phyloP scores from a whole-genome alignment of 2,329 filamentous ascomycete genomes.

The Penicillium sp. region DNA sequence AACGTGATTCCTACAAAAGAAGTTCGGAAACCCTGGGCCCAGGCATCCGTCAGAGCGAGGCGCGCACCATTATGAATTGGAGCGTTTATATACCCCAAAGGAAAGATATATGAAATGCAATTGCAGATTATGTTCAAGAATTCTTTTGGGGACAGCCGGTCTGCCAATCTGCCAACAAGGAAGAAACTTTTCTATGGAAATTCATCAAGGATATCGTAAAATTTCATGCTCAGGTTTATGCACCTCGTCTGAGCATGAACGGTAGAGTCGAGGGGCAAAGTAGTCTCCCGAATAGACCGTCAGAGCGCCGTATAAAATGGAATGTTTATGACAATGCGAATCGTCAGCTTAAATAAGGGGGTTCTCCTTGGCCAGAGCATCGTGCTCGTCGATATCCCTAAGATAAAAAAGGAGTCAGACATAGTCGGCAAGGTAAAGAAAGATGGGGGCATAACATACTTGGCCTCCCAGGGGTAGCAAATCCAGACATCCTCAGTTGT shows the following conservation, averaged over 20 bases:
- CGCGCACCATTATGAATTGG: not conserved
- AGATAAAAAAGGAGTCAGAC: constrained; percentile 22
- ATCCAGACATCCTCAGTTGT: constrained; percentile 97
- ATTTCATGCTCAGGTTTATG: constrained; percentile 16
- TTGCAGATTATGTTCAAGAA: not conserved
- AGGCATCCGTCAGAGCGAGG: not conserved
- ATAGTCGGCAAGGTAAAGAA: not conserved
- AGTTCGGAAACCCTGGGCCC: not conserved
- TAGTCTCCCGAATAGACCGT: constrained; percentile 8
- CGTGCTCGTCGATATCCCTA: constrained; percentile 87
- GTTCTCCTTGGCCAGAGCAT: constrained; percentile 59
- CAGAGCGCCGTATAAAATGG: constrained; percentile 19
- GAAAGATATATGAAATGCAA: not conserved
- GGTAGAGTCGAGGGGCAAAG: constrained; percentile 8
- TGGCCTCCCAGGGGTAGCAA: constrained; percentile 97
- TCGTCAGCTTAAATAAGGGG: constrained; percentile 28
- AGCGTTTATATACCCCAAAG: not conserved
- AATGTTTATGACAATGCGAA: constrained; percentile 19
- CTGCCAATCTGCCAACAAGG: constrained; percentile 4
- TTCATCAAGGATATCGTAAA: constrained; percentile 27
- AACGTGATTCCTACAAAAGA: not conserved
- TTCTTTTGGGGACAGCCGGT: not conserved
- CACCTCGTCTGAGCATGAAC: constrained; percentile 10
- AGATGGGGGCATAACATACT: constrained; percentile 43
- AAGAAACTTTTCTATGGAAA: constrained; percentile 19